Base-by-base conservation (phyloP, 768 basidiomycete species). In the Pisolithus tinctorius region DNA sequence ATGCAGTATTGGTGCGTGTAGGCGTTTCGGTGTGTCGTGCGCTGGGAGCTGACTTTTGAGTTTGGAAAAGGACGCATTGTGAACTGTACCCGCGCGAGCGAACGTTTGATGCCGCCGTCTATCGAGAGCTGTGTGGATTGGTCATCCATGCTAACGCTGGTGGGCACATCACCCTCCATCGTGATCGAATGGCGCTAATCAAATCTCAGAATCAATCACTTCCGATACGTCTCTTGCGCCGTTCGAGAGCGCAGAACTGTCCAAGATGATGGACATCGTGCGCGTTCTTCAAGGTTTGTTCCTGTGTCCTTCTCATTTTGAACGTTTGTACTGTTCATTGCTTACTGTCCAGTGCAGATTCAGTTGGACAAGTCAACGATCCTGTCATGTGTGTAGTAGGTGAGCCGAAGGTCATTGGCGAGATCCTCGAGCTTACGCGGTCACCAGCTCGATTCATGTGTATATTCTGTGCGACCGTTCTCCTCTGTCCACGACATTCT, bases 1-100 rank as follows among this genome's bases (percentile, higher is more conserved):
- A 52, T 52, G 16, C 60, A 64, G 44, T 66, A 65, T 46, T 67
- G 65, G 65, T 61, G 4, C 56, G 39, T 11, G 34, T 1, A 34
- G 13, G 13, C 6, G 16, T 10, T 25, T 20, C 20, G 20, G 20
- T 14, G 34, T 29, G 7, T 29, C 34, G 4, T 34, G 11, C 13
- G 11, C 31, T 34, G 1, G 34, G 13, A 4, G 8, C 23, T 26
- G 34, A 7, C 16, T 31, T n/a, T 45, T 31, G 43, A 20, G 30
- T 14, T 26, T 27, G 29, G n/a, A 3, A 36, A 20, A 64, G 65
- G 65, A 43, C 34, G 17, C 64, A 67, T 47, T 66, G 62, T 44
- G 59, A 60, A 20, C 51, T 57, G 8, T 54, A 54, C 42, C 54
- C 54, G 17, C 47, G 50, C 34, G 31, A 45, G 23, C 44, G 55